A percentile compares a stretch with the other conserved stretches of the same genome.
These are phyloP conservation scores for Blastocystis sp. DNA, from an alignment of 352 stramenopile genomes.

Conservation along the genomic window DNA sequence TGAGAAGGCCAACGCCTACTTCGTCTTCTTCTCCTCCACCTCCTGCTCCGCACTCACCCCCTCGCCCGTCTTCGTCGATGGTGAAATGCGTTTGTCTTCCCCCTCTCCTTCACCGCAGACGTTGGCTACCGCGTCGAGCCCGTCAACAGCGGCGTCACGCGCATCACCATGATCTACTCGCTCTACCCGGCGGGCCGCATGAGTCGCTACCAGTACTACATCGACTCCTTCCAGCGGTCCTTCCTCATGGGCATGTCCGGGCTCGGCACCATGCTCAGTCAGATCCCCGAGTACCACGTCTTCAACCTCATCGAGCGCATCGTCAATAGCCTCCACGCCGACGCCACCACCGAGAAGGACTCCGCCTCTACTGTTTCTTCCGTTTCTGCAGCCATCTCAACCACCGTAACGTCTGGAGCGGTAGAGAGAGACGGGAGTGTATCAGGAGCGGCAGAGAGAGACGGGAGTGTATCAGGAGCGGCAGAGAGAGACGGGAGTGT, in stretches of 20 bases:
- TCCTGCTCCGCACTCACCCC: neutral
- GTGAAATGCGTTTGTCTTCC: slow-evolving; percentile 15
- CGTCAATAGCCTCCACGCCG: neutral
- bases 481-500: neutral
- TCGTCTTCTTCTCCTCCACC: slow-evolving; percentile 30
- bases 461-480: too few relatives aligned
- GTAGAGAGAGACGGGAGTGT: too few relatives aligned
- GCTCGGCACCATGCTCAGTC: slow-evolving; percentile 21
- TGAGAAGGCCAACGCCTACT: slow-evolving; percentile 46
- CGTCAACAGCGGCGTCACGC: slow-evolving; percentile 7
- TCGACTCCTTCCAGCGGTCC: neutral
- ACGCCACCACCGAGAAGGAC: neutral
- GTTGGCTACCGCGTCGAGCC: slow-evolving; percentile 38
- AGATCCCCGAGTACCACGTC: slow-evolving; percentile 32
- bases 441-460: neutral
- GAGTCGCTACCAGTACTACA: neutral
- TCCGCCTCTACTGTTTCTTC: too few relatives aligned
- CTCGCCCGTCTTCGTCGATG: neutral
- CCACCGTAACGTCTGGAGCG: too few relatives aligned
- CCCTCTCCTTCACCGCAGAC: neutral
- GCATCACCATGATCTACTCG: slow-evolving; percentile 24
- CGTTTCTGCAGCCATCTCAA: too few relatives aligned
- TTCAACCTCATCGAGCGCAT: slow-evolving; percentile 31
- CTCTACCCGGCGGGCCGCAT: slow-evolving; percentile 6
- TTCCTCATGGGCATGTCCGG: neutral